These are phyloP conservation scores for Rhipidocladum racemiflorum DNA, from an alignment of 176 grass and related monocot genomes.

Conservation along the genomic window DNA sequence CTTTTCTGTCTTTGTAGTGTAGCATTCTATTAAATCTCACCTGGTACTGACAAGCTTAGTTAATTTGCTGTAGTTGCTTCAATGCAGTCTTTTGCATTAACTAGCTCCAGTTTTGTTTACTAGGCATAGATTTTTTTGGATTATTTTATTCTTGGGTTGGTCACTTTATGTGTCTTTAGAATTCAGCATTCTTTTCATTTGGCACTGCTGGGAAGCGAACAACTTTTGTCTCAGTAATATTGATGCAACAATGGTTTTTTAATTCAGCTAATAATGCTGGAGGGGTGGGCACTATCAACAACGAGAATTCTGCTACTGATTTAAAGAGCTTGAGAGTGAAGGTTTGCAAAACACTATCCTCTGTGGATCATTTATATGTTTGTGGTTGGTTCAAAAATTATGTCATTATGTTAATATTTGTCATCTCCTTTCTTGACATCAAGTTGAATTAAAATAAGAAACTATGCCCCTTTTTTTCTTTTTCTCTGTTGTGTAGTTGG, in stretches of 20 bases:
- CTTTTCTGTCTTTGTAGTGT: neutral
- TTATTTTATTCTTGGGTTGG: neutral
- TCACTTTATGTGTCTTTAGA: neutral
- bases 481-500: slow-evolving; percentile 49
- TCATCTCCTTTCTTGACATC: slow-evolving; percentile 17
- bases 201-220: neutral
- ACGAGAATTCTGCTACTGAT: slow-evolving; percentile 43
- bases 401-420: neutral
- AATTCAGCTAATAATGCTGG: slow-evolving; percentile 55
- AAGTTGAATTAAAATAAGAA: neutral
- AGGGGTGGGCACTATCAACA: slow-evolving; percentile 44
- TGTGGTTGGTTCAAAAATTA: neutral
- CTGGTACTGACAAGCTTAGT: neutral
- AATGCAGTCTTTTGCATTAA: neutral
- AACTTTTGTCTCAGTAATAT: neutral
- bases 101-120: neutral
- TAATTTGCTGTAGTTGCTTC: neutral
- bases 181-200: slow-evolving; percentile 8
- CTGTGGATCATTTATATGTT: neutral
- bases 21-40: neutral
- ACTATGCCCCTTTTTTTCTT: neutral
- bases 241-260: neutral
- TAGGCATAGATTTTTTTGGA: slow-evolving; percentile 6
- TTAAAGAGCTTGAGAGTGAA: slow-evolving; percentile 71
- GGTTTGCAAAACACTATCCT: slow-evolving; percentile 34